Conservation (phyloP, 148 eudicot genomes). For the Camellia sinensis region DNA sequence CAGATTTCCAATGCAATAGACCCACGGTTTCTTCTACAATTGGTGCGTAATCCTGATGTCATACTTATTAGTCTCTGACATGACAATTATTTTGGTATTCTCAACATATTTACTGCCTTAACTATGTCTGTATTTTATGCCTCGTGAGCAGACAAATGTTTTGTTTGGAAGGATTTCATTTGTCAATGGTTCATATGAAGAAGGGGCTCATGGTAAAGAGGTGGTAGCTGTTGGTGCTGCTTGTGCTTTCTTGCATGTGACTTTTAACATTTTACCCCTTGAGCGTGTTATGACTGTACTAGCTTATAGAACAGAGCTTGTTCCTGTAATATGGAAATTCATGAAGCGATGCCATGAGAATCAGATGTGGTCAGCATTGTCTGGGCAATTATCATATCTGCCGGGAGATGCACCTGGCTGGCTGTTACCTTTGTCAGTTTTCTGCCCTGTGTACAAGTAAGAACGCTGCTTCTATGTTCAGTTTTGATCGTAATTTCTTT, state of each 20-base stretch:
- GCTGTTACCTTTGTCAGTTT: conserved; percentile 89
- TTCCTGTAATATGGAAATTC: conserved; percentile 83
- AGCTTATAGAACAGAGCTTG: conserved; percentile 87
- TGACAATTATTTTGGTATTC: background rate
- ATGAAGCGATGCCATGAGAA: conserved; percentile 87
- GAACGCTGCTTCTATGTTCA: conserved; percentile 18
- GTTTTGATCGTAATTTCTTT: background rate
- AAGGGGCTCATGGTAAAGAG: conserved; percentile 49
- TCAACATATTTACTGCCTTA: background rate
- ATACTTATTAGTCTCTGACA: background rate
- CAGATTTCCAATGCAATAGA: conserved; percentile 79
- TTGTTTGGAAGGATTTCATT: conserved; percentile 64
- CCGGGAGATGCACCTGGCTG: conserved; percentile 85
- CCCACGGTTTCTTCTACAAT: conserved; percentile 74
- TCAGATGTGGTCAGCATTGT: conserved; percentile 72
- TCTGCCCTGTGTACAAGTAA: conserved; percentile 97
- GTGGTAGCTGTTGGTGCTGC: conserved; percentile 73
- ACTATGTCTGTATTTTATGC: conserved; percentile 7
- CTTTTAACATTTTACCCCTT: conserved; percentile 78
- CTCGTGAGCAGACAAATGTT: conserved; percentile 67
- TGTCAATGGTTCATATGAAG: conserved; percentile 32
- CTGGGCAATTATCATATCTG: conserved; percentile 58
- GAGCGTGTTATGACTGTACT: conserved; percentile 81
- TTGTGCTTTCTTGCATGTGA: conserved; percentile 84
- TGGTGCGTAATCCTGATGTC: conserved; percentile 46